These are phyloP conservation scores for Fusarium torulosum DNA, from an alignment of 2,329 filamentous ascomycete species.

Conservation along the genomic window DNA sequence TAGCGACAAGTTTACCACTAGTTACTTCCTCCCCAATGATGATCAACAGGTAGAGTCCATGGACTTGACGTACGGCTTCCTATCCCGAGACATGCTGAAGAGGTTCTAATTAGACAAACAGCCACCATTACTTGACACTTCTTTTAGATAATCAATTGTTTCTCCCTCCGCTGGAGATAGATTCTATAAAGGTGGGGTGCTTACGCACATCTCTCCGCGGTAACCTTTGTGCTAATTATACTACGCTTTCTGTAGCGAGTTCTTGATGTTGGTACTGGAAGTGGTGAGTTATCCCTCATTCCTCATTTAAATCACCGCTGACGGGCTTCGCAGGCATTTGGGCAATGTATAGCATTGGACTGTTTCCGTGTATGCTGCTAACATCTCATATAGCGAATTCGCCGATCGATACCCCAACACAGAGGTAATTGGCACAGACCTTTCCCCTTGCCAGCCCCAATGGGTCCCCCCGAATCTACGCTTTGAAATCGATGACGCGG, in stretches of 20 bases:
- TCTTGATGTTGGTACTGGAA: slow-evolving; percentile 8
- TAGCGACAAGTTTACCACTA: slow-evolving; percentile 5
- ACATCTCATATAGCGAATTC: not conserved
- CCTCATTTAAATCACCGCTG: accelerated
- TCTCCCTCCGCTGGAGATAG: not conserved
- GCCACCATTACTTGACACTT: slow-evolving; percentile 7
- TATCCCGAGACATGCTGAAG: accelerated
- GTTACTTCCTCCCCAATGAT: slow-evolving; percentile 9
- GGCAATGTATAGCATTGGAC: not conserved
- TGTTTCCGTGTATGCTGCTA: not conserved
- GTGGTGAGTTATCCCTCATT: not conserved
- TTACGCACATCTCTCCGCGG: accelerated
- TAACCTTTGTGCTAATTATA: accelerated
- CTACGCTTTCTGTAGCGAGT: not conserved
- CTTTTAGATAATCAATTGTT: slow-evolving; percentile 6
- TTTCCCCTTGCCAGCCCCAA: slow-evolving; percentile 3
- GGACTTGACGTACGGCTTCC: not conserved
- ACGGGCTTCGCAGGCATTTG: not conserved
- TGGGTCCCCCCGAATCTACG: not conserved
- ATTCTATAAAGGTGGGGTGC: not conserved
- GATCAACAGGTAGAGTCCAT: slow-evolving; percentile 7
- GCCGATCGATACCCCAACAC: slow-evolving; percentile 1
- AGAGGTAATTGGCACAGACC: slow-evolving; percentile 6
- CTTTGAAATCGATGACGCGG: slow-evolving; percentile 1
- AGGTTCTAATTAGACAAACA: accelerated